Conservation (phyloP, 164 flowering plant species). For the Brasenia schreberi region DNA sequence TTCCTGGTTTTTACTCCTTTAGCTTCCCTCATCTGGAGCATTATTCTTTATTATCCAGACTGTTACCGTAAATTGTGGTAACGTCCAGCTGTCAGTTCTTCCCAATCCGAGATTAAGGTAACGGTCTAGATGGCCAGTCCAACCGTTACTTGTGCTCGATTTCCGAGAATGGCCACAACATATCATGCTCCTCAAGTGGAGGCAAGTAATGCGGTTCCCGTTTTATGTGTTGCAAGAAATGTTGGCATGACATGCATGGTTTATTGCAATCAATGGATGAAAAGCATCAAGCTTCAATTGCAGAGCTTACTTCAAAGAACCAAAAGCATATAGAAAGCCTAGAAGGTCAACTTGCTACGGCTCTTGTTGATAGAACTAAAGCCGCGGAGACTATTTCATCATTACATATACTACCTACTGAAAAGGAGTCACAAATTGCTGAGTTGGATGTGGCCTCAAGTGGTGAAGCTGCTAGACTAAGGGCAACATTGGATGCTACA, state of each 20-base stretch:
- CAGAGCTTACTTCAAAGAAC: conserved; percentile 71
- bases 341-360: conserved; percentile 84
- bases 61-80: no score
- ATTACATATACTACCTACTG: conserved; percentile 74
- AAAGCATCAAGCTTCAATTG: conserved; percentile 56
- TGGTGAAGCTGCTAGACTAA: conserved; percentile 86
- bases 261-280: conserved; percentile 63
- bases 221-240: conserved; percentile 93
- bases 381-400: conserved; percentile 79
- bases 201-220: conserved; percentile 70
- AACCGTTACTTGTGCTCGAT: no score
- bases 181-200: conserved; percentile 99
- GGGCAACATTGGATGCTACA: conserved; percentile 66
- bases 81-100: no score
- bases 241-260: conserved; percentile 64
- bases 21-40: no score
- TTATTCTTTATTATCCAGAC: no score
- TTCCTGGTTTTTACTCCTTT: no score
- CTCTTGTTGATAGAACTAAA: conserved; percentile 58
- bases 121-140: no score
- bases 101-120: no score
- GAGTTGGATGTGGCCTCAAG: conserved; percentile 91
- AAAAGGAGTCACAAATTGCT: conserved; percentile 78
- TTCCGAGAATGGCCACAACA: no score
- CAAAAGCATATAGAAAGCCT: conserved; percentile 72